Base-by-base conservation (phyloP, 2,329 filamentous ascomycete species). In the Colletotrichum sp. region DNA sequence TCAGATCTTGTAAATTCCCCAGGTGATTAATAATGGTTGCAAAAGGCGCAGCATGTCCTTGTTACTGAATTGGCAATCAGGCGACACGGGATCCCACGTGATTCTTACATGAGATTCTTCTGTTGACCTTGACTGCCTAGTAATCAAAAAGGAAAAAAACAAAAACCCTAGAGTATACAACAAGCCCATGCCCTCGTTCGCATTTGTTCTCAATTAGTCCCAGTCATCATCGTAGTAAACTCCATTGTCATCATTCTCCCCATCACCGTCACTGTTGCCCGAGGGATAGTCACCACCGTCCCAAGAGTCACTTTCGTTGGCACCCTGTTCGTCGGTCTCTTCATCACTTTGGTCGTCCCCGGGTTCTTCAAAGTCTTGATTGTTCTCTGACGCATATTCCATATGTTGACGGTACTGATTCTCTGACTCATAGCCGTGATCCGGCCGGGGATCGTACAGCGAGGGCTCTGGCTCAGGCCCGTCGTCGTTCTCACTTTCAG, bases 301-400 rank as follows among this genome's bases (percentile, higher is more conserved):
- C 15, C 7, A 7, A 38, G 7, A 16, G 15, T 38, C 34, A 6
- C 34, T 38, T 38, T 38, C 16, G 8, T 8, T 38, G 36, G 8
- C 36, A 38, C 15, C 15, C 36, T 38, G 36, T 16, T 38, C 36
- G 36, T 43, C 16, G 38, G 38, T n/a, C 4, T 18, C 8, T 8
- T 5, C 16, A 43, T 43, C 16, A 43, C 38, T 43, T n/a, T 43
- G 18, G 5, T 43, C 38, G 5, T 43, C 5, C 0, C 5, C 18
- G 5, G 5, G 3, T 12, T 5, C 38, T 0, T n/a, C 38, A 6
- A 0, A 48, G 5, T 10, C 5, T 12, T n/a, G 18, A 43, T n/a
- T 3, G 18, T 3, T 5, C 18, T 43, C 18, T 18, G 18, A 5
- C 8, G 38, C 38, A n/a, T n/a, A n/a, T 12, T 3, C 9, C 5